Conservation (phyloP, 176 grass and related monocot species). For the Echinochloa phyllopogon region DNA sequence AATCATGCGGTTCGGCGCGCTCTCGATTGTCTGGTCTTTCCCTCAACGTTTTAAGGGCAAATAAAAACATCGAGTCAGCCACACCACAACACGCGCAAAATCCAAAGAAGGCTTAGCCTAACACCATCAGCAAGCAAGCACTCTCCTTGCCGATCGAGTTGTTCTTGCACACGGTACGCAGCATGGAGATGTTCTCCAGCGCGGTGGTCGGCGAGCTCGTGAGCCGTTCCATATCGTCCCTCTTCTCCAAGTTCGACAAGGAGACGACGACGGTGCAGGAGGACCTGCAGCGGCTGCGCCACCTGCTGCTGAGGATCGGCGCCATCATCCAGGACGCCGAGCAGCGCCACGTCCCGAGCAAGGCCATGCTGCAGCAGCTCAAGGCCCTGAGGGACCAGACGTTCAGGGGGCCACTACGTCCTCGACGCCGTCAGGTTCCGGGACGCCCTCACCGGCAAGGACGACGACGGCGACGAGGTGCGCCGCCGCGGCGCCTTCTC, state of each 20-base stretch:
- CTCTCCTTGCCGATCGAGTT: not conserved
- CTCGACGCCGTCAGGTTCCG: not conserved
- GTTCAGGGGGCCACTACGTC: not conserved
- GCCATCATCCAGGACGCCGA: slow-evolving; percentile 3
- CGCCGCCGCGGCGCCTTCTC: not conserved
- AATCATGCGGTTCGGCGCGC: not conserved
- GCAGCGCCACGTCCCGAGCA: not conserved
- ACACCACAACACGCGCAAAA: not conserved
- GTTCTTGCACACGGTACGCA: not conserved
- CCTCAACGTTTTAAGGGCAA: not conserved
- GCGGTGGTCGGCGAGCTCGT: slow-evolving; percentile 9
- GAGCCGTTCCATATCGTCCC: not conserved
- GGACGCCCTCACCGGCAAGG: not conserved
- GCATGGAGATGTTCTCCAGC: not conserved
- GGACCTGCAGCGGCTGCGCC: not conserved
- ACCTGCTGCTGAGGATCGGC: not conserved
- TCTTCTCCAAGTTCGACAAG: not conserved
- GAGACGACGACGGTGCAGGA: not conserved
- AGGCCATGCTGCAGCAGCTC: not conserved
- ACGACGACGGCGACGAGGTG: not conserved
- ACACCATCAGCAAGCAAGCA: too few species aligned
- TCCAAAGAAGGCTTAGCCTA: too few species aligned
- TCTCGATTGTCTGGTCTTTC: not conserved
- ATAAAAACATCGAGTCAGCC: too few species aligned
- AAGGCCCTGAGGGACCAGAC: not conserved